Base-by-base conservation (phyloP, 2,329 filamentous ascomycete genomes). In the Ampelomyces quisqualis region DNA sequence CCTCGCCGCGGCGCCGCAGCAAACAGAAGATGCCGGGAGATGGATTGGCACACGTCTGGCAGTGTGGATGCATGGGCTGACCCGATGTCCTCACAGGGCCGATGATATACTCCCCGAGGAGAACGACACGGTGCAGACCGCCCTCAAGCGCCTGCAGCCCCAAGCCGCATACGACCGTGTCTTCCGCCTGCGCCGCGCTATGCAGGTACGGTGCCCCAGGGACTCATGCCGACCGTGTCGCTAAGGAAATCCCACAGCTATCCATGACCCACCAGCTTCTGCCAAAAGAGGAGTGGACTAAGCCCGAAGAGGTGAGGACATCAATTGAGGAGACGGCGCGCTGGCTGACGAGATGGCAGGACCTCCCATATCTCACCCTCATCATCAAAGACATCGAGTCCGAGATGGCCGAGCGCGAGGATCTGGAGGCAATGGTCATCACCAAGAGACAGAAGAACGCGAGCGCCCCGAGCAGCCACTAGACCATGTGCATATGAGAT, bases 61-160 rank as follows among this genome's bases (percentile, higher is more conserved):
- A 34, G 5, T 44, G 28, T 36, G 49, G 45, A 49, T 32, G n/a
- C 36, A 63, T 61, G 49, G 34, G 57, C 63, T 69, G 52, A 68
- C 62, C 38, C 29, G 36, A 39, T 34, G 57, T 45, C 47, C 53
- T 50, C 53, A 59, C 69, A 97, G 93, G 73, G 84, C 85, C 79
- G 93, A 98, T 74, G 93, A 98, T 71, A 76, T 98, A 70, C 87
- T 96, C 70, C 82, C 87, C 69, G 93, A 98, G 75, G 93, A 98
- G 77, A 86, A 80, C 77, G 87, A 93, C 63, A 75, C 78, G 43
- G 89, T 95, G 64, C 85, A 93, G 73, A 80, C 85, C 60, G 93
- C 93, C 51, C 81, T 98, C 66, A 87, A 88, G 80, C 89, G 93
- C 70, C 86, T 98, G 50, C 82, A 87, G 43, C 80, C 88, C 64